Evolutionary conservation across 2,329 filamentous ascomycete species (phyloP).

Genomic region (Fusarium tanahbumbuense): DNA sequence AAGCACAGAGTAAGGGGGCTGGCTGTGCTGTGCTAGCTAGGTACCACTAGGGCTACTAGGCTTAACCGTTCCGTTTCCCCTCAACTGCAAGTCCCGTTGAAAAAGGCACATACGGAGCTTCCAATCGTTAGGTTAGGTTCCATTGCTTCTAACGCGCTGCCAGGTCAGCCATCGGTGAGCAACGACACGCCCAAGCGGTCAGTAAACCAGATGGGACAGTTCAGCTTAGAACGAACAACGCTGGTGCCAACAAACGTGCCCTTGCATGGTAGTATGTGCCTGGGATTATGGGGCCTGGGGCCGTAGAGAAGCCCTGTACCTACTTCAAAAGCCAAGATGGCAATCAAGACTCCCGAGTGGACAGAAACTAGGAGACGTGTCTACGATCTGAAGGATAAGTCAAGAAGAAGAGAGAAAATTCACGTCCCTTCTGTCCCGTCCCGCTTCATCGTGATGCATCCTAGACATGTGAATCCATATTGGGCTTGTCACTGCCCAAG

Average conservation of each 20-base stretch:
- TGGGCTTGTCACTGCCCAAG: conserved; percentile 26
- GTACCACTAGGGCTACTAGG: background rate
- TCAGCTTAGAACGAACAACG: conserved; percentile 16
- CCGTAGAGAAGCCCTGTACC: background rate
- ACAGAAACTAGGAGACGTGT: conserved; percentile 24
- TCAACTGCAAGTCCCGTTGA: background rate
- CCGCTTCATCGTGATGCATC: conserved; percentile 28
- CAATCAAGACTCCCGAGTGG: conserved; percentile 24
- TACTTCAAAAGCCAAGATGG: conserved; percentile 27
- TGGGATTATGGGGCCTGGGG: conserved; percentile 28
- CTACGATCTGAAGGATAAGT: conserved; percentile 6
- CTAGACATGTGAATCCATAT: conserved; percentile 14
- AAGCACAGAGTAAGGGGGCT: background rate
- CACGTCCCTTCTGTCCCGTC: conserved; percentile 2
- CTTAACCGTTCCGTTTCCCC: conserved; percentile 2
- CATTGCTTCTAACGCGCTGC: conserved; percentile 10
- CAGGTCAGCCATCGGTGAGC: conserved; percentile 32
- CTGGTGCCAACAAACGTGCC: conserved; percentile 31
- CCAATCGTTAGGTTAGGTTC: background rate
- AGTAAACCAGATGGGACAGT: conserved; percentile 37
- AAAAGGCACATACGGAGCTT: background rate
- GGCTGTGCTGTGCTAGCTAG: background rate
- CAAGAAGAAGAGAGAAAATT: conserved; percentile 17
- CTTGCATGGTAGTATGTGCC: conserved; percentile 43
- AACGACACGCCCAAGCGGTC: conserved; percentile 22